phyloP scores from a whole-genome alignment of 2,329 filamentous ascomycete species.

The Emergomyces orientalis region DNA sequence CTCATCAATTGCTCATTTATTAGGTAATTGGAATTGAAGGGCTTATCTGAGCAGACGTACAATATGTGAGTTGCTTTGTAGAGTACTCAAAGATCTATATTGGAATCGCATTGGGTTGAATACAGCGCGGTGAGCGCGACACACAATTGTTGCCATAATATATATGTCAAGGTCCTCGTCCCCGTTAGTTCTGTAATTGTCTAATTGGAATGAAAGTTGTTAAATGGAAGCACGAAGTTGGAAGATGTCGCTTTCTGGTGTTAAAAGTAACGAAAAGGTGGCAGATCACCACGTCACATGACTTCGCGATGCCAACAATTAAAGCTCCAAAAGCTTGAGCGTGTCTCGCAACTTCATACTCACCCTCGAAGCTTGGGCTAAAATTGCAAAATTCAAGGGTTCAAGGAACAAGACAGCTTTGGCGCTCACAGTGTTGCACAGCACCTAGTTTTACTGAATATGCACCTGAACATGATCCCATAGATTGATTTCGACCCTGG shows the following conservation, averaged over 20 bases:
- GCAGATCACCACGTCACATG: too few relatives aligned
- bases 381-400: background rate
- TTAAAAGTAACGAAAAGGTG: too few relatives aligned
- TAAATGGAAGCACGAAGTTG: background rate
- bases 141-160: slow-evolving; percentile 22
- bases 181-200: background rate
- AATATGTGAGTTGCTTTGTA: slow-evolving; percentile 33
- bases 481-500: background rate
- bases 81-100: slow-evolving; percentile 28
- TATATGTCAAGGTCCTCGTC: background rate
- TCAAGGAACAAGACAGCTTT: background rate
- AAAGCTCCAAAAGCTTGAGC: background rate
- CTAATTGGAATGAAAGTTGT: background rate
- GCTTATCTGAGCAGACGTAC: slow-evolving; percentile 23
- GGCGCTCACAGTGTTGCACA: background rate
- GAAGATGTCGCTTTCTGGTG: background rate
- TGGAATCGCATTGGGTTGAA: slow-evolving; percentile 19
- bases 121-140: slow-evolving; percentile 17
- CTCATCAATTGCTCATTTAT: background rate
- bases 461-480: background rate
- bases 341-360: background rate
- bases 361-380: background rate
- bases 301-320: background rate
- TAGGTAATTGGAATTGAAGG: background rate
- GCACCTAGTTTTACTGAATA: background rate